phyloP scores from a whole-genome alignment of 2,329 filamentous ascomycete genomes.

The Colletotrichum endophyticum region DNA sequence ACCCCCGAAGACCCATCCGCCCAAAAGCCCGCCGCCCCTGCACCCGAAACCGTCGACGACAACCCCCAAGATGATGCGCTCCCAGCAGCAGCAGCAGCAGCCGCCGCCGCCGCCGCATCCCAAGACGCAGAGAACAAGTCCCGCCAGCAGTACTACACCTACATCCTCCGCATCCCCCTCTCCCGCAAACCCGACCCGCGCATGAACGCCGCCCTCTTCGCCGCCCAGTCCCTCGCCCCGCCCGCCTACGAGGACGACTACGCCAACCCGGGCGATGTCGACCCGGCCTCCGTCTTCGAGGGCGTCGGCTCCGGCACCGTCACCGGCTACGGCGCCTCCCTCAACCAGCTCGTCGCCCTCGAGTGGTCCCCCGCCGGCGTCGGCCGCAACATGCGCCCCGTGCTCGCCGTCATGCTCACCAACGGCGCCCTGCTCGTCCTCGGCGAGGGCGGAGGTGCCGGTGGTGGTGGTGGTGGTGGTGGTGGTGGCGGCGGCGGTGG shows the following conservation, averaged over 20 bases:
- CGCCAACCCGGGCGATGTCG: background rate
- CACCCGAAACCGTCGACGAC: conserved; percentile 20
- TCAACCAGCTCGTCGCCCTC: conserved; percentile 59
- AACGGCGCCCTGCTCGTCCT: conserved; percentile 55
- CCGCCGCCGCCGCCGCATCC: background rate
- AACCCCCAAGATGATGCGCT: conserved; percentile 26
- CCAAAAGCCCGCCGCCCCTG: conserved; percentile 9
- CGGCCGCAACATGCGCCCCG: conserved; percentile 57
- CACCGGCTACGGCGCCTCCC: conserved; percentile 51
- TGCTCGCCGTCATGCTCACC: conserved; percentile 56
- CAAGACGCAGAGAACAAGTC: conserved; percentile 1
- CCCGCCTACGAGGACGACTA: conserved; percentile 26
- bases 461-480: conserved; percentile 39
- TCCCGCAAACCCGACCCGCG: conserved; percentile 42
- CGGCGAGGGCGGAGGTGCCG: conserved; percentile 48
- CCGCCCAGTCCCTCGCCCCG: conserved; percentile 37
- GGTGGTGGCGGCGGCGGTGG: conserved; percentile 33
- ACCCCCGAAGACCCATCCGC: conserved; percentile 16
- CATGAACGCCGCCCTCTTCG: conserved; percentile 52
- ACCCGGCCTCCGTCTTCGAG: conserved; percentile 28
- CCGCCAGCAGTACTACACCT: conserved; percentile 36
- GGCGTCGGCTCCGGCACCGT: conserved; percentile 53
- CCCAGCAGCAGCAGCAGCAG: conserved; percentile 25
- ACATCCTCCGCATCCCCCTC: conserved; percentile 35
- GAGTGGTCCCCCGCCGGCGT: conserved; percentile 65